phyloP scores from a whole-genome alignment of 2,329 filamentous ascomycete species.

The Colletotrichum siamense region DNA sequence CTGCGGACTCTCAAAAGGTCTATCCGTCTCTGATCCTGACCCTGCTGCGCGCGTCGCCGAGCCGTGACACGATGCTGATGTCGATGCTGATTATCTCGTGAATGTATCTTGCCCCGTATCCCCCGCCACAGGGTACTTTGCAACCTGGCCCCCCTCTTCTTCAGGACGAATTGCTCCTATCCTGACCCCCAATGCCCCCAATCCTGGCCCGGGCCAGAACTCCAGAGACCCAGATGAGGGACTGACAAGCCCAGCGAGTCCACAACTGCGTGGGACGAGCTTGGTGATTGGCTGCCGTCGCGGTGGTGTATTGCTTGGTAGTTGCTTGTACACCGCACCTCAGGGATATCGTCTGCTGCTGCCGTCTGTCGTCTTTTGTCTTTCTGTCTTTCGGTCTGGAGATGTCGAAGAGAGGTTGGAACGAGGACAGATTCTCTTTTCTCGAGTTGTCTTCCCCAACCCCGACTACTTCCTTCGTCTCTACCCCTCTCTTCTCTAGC shows the following conservation, averaged over 20 bases:
- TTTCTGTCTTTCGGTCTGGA: neutral
- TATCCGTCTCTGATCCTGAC: neutral
- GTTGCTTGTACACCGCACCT: slow-evolving; percentile 10
- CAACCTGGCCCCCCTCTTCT: neutral
- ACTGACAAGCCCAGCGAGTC: neutral
- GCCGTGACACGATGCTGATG: neutral
- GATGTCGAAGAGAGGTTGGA: neutral
- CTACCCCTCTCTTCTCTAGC: neutral
- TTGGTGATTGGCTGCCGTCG: neutral
- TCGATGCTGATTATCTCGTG: neutral
- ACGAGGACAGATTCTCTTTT: neutral
- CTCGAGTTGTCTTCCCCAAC: neutral
- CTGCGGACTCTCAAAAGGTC: neutral
- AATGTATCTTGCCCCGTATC: neutral
- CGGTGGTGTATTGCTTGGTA: slow-evolving; percentile 1
- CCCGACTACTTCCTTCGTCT: neutral
- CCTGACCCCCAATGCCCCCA: neutral
- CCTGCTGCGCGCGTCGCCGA: neutral
- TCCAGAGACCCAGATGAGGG: neutral
- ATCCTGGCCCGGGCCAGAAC: neutral
- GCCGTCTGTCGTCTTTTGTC: neutral
- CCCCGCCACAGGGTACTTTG: neutral
- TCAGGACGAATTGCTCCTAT: slow-evolving; percentile 20
- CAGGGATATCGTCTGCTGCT: neutral
- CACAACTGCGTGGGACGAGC: neutral